phyloP scores from a whole-genome alignment of 805 yeast genomes.

The Myxozyma neglecta region DNA sequence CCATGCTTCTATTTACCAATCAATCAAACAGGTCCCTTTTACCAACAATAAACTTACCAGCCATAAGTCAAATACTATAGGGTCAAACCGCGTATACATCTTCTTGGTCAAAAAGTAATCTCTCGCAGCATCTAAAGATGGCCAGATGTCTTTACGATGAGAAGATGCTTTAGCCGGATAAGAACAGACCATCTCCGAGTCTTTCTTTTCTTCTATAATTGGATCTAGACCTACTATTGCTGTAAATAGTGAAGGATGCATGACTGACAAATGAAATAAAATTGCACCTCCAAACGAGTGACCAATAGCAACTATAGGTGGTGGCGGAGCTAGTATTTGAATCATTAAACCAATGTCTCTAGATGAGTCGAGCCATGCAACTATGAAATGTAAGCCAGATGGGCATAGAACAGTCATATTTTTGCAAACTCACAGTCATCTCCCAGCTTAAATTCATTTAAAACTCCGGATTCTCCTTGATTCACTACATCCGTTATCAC shows the following conservation, averaged over 20 bases:
- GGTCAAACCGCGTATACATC: constrained; percentile 21
- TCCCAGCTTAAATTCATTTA: constrained; percentile 31
- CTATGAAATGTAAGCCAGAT: not conserved
- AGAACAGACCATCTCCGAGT: constrained; percentile 4
- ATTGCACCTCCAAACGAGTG: constrained; percentile 34
- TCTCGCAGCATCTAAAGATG: constrained; percentile 19
- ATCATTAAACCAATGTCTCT: constrained; percentile 20
- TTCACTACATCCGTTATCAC: constrained; percentile 26
- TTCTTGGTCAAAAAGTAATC: constrained; percentile 5
- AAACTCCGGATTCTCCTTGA: constrained; percentile 30
- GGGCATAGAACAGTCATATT: not conserved
- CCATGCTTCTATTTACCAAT: constrained; percentile 14
- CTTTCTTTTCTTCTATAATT: constrained; percentile 20
- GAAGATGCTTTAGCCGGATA: constrained; percentile 11
- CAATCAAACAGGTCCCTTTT: no score
- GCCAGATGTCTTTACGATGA: constrained; percentile 29
- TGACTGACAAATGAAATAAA: constrained; percentile 8
- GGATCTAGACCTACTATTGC: constrained; percentile 31
- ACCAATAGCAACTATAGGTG: constrained; percentile 32
- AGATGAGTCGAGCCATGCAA: constrained; percentile 27
- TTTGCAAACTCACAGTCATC: constrained; percentile 12
- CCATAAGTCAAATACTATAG: constrained; percentile 24
- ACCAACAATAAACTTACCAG: not conserved
- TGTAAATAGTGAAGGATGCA: constrained; percentile 24
- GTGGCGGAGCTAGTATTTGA: constrained; percentile 17